Base-by-base conservation (phyloP, 352 stramenopile genomes). In the Phytophthora boehmeriae region DNA sequence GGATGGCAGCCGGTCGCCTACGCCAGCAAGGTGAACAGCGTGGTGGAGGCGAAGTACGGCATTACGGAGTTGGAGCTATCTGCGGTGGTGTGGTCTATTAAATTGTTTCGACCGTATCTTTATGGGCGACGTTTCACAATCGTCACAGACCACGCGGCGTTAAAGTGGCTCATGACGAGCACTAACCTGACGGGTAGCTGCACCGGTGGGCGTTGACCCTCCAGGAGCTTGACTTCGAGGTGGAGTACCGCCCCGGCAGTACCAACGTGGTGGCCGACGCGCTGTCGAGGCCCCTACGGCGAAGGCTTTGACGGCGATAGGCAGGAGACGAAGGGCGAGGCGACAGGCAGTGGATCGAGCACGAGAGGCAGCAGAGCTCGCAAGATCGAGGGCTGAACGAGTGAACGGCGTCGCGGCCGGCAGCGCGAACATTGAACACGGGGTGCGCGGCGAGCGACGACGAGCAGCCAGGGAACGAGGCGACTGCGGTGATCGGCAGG, bases 61-160 rank as follows among this genome's bases (percentile, higher is more conserved):
- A 57, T 70, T 45, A 66, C 44, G 0, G 44, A 74, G 27, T 32
- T 74, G 8, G 66, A 74, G 52, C 63, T 53, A 27, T 23, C 57
- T 1, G 66, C 54, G 16, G 47, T 66, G n/a, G 44, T 61, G 8
- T 74, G 66, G 66, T 48, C 59, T 8, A 38, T 74, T 0, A 38
- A 70, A 38, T 28, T 54, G 10, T 70, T 74, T 19, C 34, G n/a
- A n/a, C n/a, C n/a, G n/a, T n/a, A n/a, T n/a, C n/a, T n/a, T n/a
- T n/a, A n/a, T n/a, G n/a, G n/a, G 66, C n/a, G n/a, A n/a, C n/a
- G n/a, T n/a, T n/a, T n/a, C n/a, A n/a, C n/a, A n/a, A n/a, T n/a
- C n/a, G n/a, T n/a, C n/a, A n/a, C n/a, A n/a, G n/a, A n/a, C n/a
- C n/a, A n/a, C n/a, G n/a, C n/a, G n/a, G n/a, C n/a, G n/a, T n/a